Evolutionary conservation across 116 monocot species (phyloP), one percentile per base, ranked within the genome.

Genomic region (Trichopus zeylanicus): DNA sequence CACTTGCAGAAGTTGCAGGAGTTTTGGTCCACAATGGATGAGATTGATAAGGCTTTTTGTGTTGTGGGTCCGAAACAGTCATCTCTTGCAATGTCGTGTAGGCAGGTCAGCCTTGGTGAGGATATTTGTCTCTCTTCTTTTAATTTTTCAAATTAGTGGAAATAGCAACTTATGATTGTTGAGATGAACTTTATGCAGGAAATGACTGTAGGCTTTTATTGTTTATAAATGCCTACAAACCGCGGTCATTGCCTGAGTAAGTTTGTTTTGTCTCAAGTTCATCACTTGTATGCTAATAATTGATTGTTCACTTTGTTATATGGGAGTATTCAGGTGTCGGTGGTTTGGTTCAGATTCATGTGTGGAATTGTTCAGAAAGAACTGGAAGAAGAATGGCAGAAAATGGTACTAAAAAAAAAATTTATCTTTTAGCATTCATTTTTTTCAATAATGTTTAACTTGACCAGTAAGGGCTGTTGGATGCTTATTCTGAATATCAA

Each of bases 1-100:
- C 89, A 89, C 75, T 70, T 94, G 67, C 72, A 83, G 56, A 86
- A 78, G n/a, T 62, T 94, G 42, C 83, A 89, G 57, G 76, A 78
- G n/a, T 89, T 86, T 53, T 89, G 89, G 94, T 83, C 80, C 10
- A 73, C 65, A 49, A 60, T 94, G 65, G 73, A 94, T 65, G 82
- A 71, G 38, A 81, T 94, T 56, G 89, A 94, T 61, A 80, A 54
- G 34, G 15, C 15, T 63, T 78, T 94, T 39, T 83, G 42, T 55
- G 69, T 94, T 74, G 55, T 89, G 31, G 53, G 80, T 61, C 76
- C 78, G 35, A 71, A 67, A 73, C 66, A 67, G 48, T 66, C 73
- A 72, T 64, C 85, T 56, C 68, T 48, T 78, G 79, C 79, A 54
- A 59, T 78, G 37, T 69, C 89, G 53, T 62, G 71, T 60, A 75